A percentile compares a stretch with the other conserved stretches of the same genome.
These are phyloP conservation scores for Zygosaccharomyces bailii DNA, from an alignment of 805 yeast species.

Conservation along the genomic window DNA sequence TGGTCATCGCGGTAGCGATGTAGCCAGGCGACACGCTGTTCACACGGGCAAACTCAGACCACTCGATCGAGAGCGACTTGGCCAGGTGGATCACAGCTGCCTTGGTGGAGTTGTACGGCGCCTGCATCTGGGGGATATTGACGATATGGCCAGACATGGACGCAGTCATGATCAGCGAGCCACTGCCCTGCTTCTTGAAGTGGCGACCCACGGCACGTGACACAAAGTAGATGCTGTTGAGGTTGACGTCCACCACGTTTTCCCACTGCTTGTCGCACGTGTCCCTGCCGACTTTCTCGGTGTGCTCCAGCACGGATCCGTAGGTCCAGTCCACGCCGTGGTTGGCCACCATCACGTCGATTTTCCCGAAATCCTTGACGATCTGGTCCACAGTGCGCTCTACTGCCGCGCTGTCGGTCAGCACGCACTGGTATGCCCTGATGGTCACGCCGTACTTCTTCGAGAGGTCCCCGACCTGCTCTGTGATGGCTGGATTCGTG, in stretches of 20 bases:
- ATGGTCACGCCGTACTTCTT: constrained; percentile 56
- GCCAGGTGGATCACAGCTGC: constrained; percentile 78
- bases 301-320: constrained; percentile 52
- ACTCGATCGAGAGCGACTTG: constrained; percentile 78
- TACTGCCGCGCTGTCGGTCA: constrained; percentile 28
- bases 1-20: constrained; percentile 66
- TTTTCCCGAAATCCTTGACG: constrained; percentile 66
- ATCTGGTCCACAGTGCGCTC: constrained; percentile 36
- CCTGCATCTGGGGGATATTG: constrained; percentile 82
- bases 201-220: constrained; percentile 70
- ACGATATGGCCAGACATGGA: constrained; percentile 88
- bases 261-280: constrained; percentile 61
- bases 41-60: constrained; percentile 86
- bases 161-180: constrained; percentile 80
- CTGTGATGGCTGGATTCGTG: constrained; percentile 46
- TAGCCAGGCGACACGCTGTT: constrained; percentile 86
- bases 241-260: constrained; percentile 67
- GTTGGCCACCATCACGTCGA: constrained; percentile 79
- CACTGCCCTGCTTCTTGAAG: constrained; percentile 69
- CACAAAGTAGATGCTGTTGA: constrained; percentile 77
- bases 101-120: constrained; percentile 82
- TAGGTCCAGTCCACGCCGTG: constrained; percentile 85
- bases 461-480: constrained; percentile 34
- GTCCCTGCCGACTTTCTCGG: constrained; percentile 37
- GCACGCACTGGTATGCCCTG: constrained; percentile 47